Evolutionary conservation across 176 grass and related monocot species (phyloP), one percentile per base, ranked within the genome.

Genomic region (Microstegium vimineum): DNA sequence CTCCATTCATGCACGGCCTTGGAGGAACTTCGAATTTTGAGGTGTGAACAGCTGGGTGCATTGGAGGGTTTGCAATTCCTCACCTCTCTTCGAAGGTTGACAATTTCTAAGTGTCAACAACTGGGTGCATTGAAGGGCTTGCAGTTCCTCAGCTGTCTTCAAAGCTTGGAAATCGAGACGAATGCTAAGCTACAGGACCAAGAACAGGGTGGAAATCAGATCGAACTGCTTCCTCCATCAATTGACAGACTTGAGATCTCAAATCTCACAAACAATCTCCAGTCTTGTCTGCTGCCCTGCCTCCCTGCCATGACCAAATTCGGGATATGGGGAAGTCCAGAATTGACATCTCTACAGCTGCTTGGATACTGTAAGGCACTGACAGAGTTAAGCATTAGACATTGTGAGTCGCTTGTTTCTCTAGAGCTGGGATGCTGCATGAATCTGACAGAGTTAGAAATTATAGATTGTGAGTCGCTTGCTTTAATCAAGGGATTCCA

Each of bases 381-480:
- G 1, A 60, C 3, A 25, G 23, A 26, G 23, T 60, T 60, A 60
- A 11, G 10, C 9, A 60, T 60, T 26, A 60, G n/a, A 60, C 10
- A 60, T 60, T 60, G 22, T 60, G 56, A 60, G n/a, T 60, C 56
- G 3, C 56, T 60, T 25, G 49, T 18, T 52, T 52, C 49, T 52
- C 17, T 52, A 20, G 17, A 52, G 18, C 49, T 52, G 17, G 49
- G 6, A 52, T 20, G 20, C 49, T 52, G 49, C 49, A 52, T 49
- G 46, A 0, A 49, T 87, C 8, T 97, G 91, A 56, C 51, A 56
- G 51, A 56, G 6, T 56, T 56, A n/a, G 51, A 22, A 56, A 56
- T 56, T n/a, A 56, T 8, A 57, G 2, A 57, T 4, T 57, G 22
- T 23, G 52, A 57, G 22, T 57, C 52, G 0, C 52, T 57, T 57